Evolutionary conservation across 352 stramenopile species (phyloP).

Genomic region (Peronospora farinosa): DNA sequence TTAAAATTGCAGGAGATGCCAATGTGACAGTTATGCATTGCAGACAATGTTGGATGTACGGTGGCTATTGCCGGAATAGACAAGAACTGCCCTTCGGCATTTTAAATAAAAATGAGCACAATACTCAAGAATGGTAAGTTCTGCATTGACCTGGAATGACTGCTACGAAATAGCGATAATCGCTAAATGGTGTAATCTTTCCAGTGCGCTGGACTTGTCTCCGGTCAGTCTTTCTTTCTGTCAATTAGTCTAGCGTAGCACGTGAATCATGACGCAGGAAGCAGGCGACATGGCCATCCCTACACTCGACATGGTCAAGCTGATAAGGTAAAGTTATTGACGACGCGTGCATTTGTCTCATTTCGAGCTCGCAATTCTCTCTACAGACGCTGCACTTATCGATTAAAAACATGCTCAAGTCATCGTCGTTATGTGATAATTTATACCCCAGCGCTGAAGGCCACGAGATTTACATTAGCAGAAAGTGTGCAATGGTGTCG

Average conservation of each 20-base stretch:
- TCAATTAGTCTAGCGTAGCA: not conserved
- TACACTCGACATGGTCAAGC: slow-evolving; percentile 69
- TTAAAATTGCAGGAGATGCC: too few relatives aligned
- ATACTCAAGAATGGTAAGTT: too few relatives aligned
- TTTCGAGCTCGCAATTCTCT: not conserved
- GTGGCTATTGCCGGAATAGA: too few relatives aligned
- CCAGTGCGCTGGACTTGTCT: too few relatives aligned
- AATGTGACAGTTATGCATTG: too few relatives aligned
- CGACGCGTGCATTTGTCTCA: not conserved
- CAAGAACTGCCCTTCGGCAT: too few relatives aligned
- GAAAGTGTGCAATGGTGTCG: slow-evolving; percentile 90
- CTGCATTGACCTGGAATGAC: too few relatives aligned
- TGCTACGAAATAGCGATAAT: too few relatives aligned
- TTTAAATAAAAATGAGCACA: too few relatives aligned
- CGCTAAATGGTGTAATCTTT: too few relatives aligned
- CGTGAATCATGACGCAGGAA: slow-evolving; percentile 49
- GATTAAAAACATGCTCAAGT: slow-evolving; percentile 7
- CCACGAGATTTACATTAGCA: slow-evolving; percentile 93
- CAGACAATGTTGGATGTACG: too few relatives aligned
- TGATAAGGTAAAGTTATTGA: slow-evolving; percentile 48
- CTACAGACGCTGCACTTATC: not conserved
- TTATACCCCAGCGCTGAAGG: slow-evolving; percentile 82
- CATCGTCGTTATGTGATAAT: slow-evolving; percentile 3
- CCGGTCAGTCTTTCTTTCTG: too few relatives aligned
- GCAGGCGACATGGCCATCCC: slow-evolving; percentile 23